Base-by-base conservation (phyloP, 257 asterid species). In the Parsonsia alboflavescens region DNA sequence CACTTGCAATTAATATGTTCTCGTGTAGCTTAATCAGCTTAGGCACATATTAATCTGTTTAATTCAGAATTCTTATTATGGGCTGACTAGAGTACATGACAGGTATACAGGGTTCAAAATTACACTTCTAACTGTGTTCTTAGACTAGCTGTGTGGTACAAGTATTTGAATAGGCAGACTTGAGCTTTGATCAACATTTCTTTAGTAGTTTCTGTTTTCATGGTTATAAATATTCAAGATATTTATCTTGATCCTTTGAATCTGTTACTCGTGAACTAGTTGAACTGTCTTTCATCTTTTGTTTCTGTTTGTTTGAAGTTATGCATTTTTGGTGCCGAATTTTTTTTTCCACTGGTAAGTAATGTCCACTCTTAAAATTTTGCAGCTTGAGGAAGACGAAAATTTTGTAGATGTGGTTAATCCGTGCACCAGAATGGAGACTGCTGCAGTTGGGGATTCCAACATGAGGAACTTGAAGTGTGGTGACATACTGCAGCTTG, bases 351-450 rank as follows among this genome's bases (percentile, higher is more conserved):
- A 26, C 39, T 39, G 36, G 65, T 36, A 59, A 65, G 67, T 78
- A 62, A 53, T 50, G 7, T 70, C 33, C 57, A 4, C 68, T 70
- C 65, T 62, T 70, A 33, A 16, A n/a, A 53, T 82, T 17, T 39
- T 82, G 78, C 87, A 94, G 97, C 91, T 94, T 0, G 98, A 91
- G 89, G 98, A 94, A 78, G 90, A 94, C 65, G 97, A 94, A 75
- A 83, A 90, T 81, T 94, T 94, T 50, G 48, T 80, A 41, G 95
- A 90, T 62, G 94, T 89, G 54, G 93, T 89, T 6, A 94, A 91
- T 73, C 97, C 95, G 10, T 82, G 85, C 56, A 94, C 97, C 13
- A 90, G 59, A 74, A 82, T 75, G 68, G 98, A 90, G 86, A 87
- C 91, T 49, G 75, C 58, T 44, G 97, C 96, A 22, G 74, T 90